Percentiles rank a stretch among this genome's conserved stretches.
These are phyloP conservation scores for Flaveria brownii DNA, from an alignment of 129 eudicot genomes.

Conservation along the genomic window DNA sequence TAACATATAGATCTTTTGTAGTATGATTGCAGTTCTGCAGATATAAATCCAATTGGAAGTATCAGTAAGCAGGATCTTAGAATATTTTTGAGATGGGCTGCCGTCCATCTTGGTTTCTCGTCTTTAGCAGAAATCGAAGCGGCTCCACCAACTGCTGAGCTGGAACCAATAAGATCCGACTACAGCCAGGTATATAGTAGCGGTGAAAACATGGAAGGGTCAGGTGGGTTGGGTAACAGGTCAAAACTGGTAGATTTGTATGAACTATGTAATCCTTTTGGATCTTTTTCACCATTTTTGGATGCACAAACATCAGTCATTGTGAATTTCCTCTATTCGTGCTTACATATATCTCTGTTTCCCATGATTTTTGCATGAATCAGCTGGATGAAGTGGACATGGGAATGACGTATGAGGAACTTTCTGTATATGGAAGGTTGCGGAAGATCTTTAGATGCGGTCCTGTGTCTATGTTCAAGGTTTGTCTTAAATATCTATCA, in stretches of 20 bases:
- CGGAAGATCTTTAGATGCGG: conserved; percentile 94
- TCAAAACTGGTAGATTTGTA: not conserved
- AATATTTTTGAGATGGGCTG: conserved; percentile 85
- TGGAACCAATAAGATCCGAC: conserved; percentile 90
- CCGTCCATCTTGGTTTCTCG: conserved; percentile 77
- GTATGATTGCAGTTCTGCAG: conserved; percentile 99
- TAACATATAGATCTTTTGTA: not conserved
- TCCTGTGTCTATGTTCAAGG: conserved; percentile 97
- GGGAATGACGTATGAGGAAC: conserved; percentile 98
- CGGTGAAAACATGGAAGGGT: not conserved
- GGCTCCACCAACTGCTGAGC: conserved; percentile 99
- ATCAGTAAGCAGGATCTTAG: conserved; percentile 94
- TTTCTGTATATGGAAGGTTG: conserved; percentile 87
- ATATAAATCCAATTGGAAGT: conserved; percentile 96
- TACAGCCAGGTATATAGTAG: conserved; percentile 63
- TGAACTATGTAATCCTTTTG: not conserved
- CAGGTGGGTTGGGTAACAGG: not conserved
- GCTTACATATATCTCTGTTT: not conserved
- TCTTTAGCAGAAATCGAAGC: conserved; percentile 95
- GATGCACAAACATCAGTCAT: not conserved
- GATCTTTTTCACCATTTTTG: not conserved
- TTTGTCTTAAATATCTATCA: conserved; percentile 30
- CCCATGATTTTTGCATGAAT: conserved; percentile 19
- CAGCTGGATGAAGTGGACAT: conserved; percentile 98
- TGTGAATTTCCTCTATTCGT: not conserved